Evolutionary conservation across 306 rosid species (phyloP).

Genomic region (Cicer cuneatum): DNA sequence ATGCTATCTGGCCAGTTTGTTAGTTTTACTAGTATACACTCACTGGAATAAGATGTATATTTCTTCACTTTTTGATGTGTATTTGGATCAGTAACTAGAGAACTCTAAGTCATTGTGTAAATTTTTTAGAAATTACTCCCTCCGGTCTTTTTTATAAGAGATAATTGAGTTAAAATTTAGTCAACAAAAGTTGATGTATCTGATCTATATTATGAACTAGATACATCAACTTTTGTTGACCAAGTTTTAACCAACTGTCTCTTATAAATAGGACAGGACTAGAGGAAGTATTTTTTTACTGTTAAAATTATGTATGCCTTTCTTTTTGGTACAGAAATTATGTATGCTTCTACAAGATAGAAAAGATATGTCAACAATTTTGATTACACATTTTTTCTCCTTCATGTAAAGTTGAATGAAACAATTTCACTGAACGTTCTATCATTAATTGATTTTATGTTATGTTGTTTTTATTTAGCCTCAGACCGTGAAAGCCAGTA

Average conservation of each 20-base stretch:
- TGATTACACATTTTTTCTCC: slow-evolving; percentile 3
- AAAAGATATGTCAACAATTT: slow-evolving; percentile 6
- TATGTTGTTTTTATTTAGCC: not conserved
- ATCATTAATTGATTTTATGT: slow-evolving; percentile 18
- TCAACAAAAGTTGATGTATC: too few species aligned
- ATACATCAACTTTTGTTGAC: too few species aligned
- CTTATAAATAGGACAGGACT: too few species aligned
- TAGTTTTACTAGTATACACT: slow-evolving; percentile 1
- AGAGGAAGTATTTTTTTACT: not conserved
- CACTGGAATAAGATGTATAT: not conserved
- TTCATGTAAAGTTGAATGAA: slow-evolving; percentile 35
- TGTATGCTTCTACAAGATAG: slow-evolving; percentile 25
- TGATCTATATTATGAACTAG: too few species aligned
- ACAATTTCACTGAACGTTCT: slow-evolving; percentile 28
- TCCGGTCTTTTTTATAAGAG: too few species aligned
- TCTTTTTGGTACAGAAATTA: not conserved
- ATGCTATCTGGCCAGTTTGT: slow-evolving; percentile 6
- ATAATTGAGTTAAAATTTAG: too few species aligned
- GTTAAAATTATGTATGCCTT: slow-evolving; percentile 10
- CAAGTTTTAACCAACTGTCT: too few species aligned
- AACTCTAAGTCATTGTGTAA: slow-evolving; percentile 1
- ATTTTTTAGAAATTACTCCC: not conserved
- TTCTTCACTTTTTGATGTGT: slow-evolving; percentile 12
- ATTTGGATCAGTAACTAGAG: slow-evolving; percentile 7
- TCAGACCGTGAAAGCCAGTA: slow-evolving; percentile 98